Base-by-base conservation (phyloP, 345 rosid species). In the Dovyalis caffra region DNA sequence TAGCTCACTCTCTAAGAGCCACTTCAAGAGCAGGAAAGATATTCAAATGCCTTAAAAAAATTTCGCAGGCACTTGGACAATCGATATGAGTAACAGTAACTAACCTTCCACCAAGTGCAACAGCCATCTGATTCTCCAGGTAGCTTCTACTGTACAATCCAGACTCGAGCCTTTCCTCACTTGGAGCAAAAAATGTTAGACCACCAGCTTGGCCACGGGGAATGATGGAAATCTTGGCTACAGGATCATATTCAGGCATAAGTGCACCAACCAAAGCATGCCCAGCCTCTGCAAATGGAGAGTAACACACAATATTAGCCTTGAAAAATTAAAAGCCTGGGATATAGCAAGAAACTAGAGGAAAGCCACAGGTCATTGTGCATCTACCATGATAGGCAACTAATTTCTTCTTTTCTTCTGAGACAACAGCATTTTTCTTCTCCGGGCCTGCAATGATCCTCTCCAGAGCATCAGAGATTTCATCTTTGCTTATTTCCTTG, bases 201-300 rank as follows among this genome's bases (percentile, higher is more conserved):
- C 98, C 98, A 53, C 99, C 99, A 63, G 98, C 98, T 85, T 95
- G 97, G 58, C 98, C 98, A 77, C 97, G 97, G 28, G 98, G 98
- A 82, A 95, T 95, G 74, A 92, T 92, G 1, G 99, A 95, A 65
- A 95, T 90, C 87, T 95, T 95, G 65, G 98, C 98, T 5, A 95
- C 98, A 0, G 97, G 93, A 81, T 95, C 99, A 62, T 95, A 95
- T 64, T 95, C 98, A 3, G 98, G 98, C 98, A 95, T 95, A 58
- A 95, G 86, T 9, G 98, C 97, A 72, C 99, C 98, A 57, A 92
- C 99, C 72, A 95, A 76, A 78, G 96, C 99, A 86, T 93, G 99
- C 31, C 98, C 98, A 84, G 98, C 99, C 86, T 95, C 99, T 95
- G 88, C 77, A 75, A 82, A 49, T 15, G 34, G 66, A 76, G 65